These are phyloP conservation scores for Prinsepia uniflora DNA, from an alignment of 306 rosid genomes.

Conservation along the genomic window DNA sequence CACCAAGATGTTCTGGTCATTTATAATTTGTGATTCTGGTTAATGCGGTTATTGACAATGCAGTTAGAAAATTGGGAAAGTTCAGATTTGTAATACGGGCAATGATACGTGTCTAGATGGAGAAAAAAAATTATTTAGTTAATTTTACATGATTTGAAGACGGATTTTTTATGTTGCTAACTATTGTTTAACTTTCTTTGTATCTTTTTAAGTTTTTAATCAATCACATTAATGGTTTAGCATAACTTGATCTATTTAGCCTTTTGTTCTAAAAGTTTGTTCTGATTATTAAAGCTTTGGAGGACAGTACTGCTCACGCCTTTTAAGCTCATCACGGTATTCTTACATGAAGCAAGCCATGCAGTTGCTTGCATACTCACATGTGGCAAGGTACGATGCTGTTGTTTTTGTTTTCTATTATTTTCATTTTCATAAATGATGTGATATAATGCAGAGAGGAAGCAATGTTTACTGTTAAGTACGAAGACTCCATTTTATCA, in stretches of 20 bases:
- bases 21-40: background rate
- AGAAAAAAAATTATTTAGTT: background rate
- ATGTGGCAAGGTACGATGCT: constrained; percentile 71
- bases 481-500: background rate
- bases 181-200: background rate
- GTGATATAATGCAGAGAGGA: constrained; percentile 3
- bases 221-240: background rate
- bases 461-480: background rate
- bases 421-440: constrained; percentile 26
- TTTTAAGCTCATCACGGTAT: constrained; percentile 94
- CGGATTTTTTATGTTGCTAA: background rate
- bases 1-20: background rate
- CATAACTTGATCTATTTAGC: constrained; percentile 16
- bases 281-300: constrained; percentile 66
- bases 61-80: background rate
- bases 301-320: constrained; percentile 83
- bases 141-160: background rate
- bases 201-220: background rate
- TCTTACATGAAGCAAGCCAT: constrained; percentile 91
- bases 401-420: constrained; percentile 1
- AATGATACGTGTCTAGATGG: background rate
- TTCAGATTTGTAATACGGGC: background rate
- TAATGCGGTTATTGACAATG: background rate
- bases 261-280: constrained; percentile 31
- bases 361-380: constrained; percentile 92